These are phyloP conservation scores for Scleromitrula shiraiana DNA, from an alignment of 2,329 filamentous ascomycete species.

Conservation along the genomic window DNA sequence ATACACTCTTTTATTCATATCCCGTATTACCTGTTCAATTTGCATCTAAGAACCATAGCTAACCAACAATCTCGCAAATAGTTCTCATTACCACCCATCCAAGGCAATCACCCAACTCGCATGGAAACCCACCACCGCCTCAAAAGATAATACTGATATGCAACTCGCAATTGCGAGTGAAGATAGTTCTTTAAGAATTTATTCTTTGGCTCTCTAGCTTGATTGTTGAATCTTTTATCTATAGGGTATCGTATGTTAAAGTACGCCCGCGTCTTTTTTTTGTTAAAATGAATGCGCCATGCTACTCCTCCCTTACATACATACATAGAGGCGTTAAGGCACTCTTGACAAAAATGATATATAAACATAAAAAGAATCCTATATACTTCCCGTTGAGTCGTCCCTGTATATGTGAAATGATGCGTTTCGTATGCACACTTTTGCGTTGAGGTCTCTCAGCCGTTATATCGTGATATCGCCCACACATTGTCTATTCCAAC, in stretches of 20 bases:
- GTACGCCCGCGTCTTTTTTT: slow-evolving; percentile 4
- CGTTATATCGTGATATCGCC: neutral
- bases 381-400: neutral
- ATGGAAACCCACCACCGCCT: slow-evolving; percentile 46
- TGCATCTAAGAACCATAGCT: neutral
- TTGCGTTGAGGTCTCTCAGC: neutral
- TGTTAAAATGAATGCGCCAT: slow-evolving; percentile 7
- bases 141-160: slow-evolving; percentile 8
- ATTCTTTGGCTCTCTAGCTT: slow-evolving; percentile 30
- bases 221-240: slow-evolving; percentile 28
- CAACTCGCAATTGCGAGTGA: slow-evolving; percentile 38
- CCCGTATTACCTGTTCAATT: neutral
- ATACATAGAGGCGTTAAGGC: slow-evolving; percentile 10
- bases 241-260: slow-evolving; percentile 14
- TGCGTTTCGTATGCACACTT: no score
- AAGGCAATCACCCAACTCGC: slow-evolving; percentile 45
- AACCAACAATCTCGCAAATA: slow-evolving; percentile 23
- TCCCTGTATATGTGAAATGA: slow-evolving; percentile 9
- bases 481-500: neutral
- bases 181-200: slow-evolving; percentile 53
- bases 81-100: slow-evolving; percentile 37
- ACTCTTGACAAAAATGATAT: neutral
- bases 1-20: neutral
- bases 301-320: neutral
- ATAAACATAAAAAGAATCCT: neutral